Evolutionary conservation across 192 early-diverging fungal genomes (phyloP), one percentile per base, ranked within the genome.

Genomic region (Pilaira anomala): DNA sequence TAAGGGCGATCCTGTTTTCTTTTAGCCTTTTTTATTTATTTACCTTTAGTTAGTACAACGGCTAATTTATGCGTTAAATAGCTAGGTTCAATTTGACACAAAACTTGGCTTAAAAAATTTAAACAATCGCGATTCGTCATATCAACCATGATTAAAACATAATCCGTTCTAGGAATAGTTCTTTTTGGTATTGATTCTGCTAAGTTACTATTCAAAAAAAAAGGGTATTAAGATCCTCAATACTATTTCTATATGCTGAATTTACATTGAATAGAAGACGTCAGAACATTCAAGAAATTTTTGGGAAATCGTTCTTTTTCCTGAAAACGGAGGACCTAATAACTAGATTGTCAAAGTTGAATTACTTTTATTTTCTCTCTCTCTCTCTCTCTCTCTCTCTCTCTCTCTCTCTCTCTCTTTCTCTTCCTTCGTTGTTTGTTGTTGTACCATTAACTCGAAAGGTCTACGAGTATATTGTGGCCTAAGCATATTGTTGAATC

Each of bases 251-350:
- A 19, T 40, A 5, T 30, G 7, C 2, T 25, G 13, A 19, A 42
- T 59, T 54, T 45, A 68, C 65, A 67, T 51, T 67, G 57, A 60
- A 22, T 44, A 29, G 40, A 60, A 67, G 24, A 67, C 40, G 24
- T 45, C 39, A 24, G 40, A 28, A 33, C 44, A 30, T 21, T 56
- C 19, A n/a, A 68, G 40, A n/a, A 68, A 55, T 1, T 51, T 50
- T 25, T 26, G n/a, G 36, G 66, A 45, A 7, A 68, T 28, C 7
- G 66, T 68, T 18, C 59, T 45, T 29, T 68, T 68, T 11, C 66
- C 66, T 46, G 39, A 44, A n/a, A 33, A 24, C 21, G 59, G 42
- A 25, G 66, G 60, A 21, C 66, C 66, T 11, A 68, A 25, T 33
- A 68, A 25, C 66, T 68, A 24, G 3, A 18, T 46, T 13, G 18